These are phyloP conservation scores for Guyanaporus albipodus DNA, from an alignment of 768 basidiomycete species.

Conservation along the genomic window DNA sequence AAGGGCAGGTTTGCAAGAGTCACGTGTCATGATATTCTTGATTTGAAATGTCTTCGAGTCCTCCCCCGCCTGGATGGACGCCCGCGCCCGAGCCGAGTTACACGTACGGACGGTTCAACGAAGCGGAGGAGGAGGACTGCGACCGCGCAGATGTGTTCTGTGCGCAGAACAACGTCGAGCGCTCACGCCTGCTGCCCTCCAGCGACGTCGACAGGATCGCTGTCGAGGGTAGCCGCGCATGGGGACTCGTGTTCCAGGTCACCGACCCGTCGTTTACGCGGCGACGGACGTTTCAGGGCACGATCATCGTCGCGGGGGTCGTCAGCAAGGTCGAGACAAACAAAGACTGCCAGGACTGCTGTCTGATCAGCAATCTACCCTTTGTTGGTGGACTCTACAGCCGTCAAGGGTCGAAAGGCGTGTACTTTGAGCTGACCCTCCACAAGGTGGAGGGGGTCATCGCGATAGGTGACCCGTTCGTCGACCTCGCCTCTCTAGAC, in stretches of 20 bases:
- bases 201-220: slow-evolving; percentile 50
- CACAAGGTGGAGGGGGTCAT: slow-evolving; percentile 54
- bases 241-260: slow-evolving; percentile 46
- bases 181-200: slow-evolving; percentile 49
- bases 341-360: slow-evolving; percentile 43
- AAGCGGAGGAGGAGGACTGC: slow-evolving; percentile 56
- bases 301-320: slow-evolving; percentile 26
- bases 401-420: slow-evolving; percentile 42
- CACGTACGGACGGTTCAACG: slow-evolving; percentile 46
- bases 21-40: too few relatives aligned
- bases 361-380: slow-evolving; percentile 57
- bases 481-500: neutral
- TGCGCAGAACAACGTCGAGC: slow-evolving; percentile 32
- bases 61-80: slow-evolving; percentile 51
- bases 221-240: slow-evolving; percentile 44
- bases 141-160: slow-evolving; percentile 52
- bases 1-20: neutral
- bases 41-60: too few relatives aligned
- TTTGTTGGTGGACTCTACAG: slow-evolving; percentile 59
- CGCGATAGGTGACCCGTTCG: slow-evolving; percentile 55
- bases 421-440: slow-evolving; percentile 63
- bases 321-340: slow-evolving; percentile 42
- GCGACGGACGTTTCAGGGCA: slow-evolving; percentile 38
- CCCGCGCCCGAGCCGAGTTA: slow-evolving; percentile 54
- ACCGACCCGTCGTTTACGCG: slow-evolving; percentile 8